These are phyloP conservation scores for Biscogniauxia marginata DNA, from an alignment of 2,329 filamentous ascomycete genomes.

Conservation along the genomic window DNA sequence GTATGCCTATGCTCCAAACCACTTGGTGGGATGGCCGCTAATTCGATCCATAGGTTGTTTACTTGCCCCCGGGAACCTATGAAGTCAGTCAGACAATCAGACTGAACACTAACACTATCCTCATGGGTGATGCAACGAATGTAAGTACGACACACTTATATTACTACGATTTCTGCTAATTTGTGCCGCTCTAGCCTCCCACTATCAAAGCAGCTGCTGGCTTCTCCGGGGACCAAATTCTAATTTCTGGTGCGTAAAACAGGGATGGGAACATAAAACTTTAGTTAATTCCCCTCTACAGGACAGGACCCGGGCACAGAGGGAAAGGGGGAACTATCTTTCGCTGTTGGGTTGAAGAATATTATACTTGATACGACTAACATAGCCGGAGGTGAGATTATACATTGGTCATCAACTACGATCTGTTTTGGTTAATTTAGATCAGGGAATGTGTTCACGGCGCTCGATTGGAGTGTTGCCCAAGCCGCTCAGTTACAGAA, in stretches of 20 bases:
- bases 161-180: neutral
- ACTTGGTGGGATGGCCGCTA: neutral
- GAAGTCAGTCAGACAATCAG: slow-evolving; percentile 37
- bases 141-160: slow-evolving; percentile 20
- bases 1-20: slow-evolving; percentile 17
- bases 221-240: slow-evolving; percentile 33
- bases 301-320: slow-evolving; percentile 37
- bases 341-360: slow-evolving; percentile 44
- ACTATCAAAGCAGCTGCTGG: slow-evolving; percentile 39
- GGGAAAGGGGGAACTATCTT: slow-evolving; percentile 38
- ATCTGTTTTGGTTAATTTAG: too few relatives aligned
- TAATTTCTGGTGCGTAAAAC: slow-evolving; percentile 32
- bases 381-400: slow-evolving; percentile 31
- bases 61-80: slow-evolving; percentile 44
- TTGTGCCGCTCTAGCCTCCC: slow-evolving; percentile 33
- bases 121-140: slow-evolving; percentile 46
- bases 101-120: slow-evolving; percentile 44
- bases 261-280: neutral
- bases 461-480: slow-evolving; percentile 45
- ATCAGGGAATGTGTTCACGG: slow-evolving; percentile 36
- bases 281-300: slow-evolving; percentile 16
- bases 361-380: slow-evolving; percentile 42
- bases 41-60: slow-evolving; percentile 37
- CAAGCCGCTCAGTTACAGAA: slow-evolving; percentile 43
- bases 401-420: neutral